These are phyloP conservation scores for Gastrodia elata DNA, from an alignment of 106 monocot species.

Conservation along the genomic window DNA sequence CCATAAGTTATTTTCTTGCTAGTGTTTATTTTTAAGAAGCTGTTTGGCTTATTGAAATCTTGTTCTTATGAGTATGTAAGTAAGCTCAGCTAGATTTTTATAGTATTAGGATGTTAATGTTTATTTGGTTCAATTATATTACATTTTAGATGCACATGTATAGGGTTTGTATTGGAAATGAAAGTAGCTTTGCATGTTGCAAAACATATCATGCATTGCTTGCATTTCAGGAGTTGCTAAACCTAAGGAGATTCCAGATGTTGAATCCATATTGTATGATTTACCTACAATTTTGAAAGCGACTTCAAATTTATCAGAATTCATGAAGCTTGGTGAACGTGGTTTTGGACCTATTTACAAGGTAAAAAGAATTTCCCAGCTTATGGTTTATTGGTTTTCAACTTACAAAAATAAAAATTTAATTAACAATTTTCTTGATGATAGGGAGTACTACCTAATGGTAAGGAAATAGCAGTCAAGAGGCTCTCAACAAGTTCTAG, in stretches of 20 bases:
- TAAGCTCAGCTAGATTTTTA: too few relatives aligned
- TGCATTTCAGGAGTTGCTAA: too few relatives aligned
- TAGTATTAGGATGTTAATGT: too few relatives aligned
- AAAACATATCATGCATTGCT: too few relatives aligned
- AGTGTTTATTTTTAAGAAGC: too few relatives aligned
- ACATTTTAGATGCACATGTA: too few relatives aligned
- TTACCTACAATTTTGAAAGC: neutral
- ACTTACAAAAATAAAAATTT: neutral
- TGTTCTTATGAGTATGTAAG: too few relatives aligned
- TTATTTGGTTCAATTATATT: too few relatives aligned
- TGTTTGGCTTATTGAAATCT: too few relatives aligned
- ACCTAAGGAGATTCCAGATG: neutral
- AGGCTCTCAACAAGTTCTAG: neutral
- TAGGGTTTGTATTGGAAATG: too few relatives aligned
- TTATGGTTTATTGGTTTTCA: neutral
- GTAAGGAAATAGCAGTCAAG: conserved; percentile 3
- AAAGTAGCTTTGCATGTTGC: too few relatives aligned
- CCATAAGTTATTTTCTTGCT: too few relatives aligned
- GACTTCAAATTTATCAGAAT: neutral
- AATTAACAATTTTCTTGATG: neutral
- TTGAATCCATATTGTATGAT: neutral
- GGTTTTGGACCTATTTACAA: conserved; percentile 6
- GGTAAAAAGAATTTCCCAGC: conserved; percentile 10
- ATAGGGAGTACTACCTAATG: neutral
- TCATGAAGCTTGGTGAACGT: neutral